Evolutionary conservation across 768 basidiomycete species (phyloP), one percentile per base, ranked within the genome.

Genomic region (Lenzites betulinus): DNA sequence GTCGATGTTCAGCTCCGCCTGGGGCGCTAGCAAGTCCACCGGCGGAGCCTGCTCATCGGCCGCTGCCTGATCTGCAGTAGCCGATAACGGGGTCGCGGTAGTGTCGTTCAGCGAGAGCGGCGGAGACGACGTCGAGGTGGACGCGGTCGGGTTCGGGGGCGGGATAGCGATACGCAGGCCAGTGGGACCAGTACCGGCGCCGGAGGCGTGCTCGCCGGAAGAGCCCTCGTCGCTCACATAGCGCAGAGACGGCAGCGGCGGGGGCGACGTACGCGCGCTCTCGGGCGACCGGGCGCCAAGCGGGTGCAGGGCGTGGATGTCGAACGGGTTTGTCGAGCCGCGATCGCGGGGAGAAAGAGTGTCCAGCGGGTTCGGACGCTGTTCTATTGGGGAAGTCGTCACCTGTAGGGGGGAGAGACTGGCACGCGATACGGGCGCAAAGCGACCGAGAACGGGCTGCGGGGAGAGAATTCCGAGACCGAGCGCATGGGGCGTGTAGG

Each of bases 1-100:
- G 59, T 80, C 79, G 26, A 75, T 50, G 22, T 70, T 70, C 20
- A 63, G 4, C 18, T 63, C 64, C 0, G 59, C n/a, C 41, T 62
- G 36, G 16, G 64, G 54, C 13, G 47, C 36, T 11, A 60, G 38
- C 20, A 58, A n/a, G 55, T 66, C 65, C 13, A 36, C 42, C 4
- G 54, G 28, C 26, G 56, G 42, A 28, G 36, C 53, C 23, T 58
- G 26, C 6, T 49, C 20, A n/a, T 66, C 62, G 48, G 58, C n/a
- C 26, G 51, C 12, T 44, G 23, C 43, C 3, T 48, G 55, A 25
- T 55, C 60, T 16, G 33, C 43, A 30, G n/a, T 47, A 20, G 48
- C 44, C 44, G 58, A 54, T 43, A 15, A 44, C 25, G 57, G 44
- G 52, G 35, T 52, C 55, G 47, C 62, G 47, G 60, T 54, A 13